A percentile compares a stretch with the other conserved stretches of the same genome.
Conservation (phyloP, 257 asterid genomes). For the Misopates orontium region DNA sequence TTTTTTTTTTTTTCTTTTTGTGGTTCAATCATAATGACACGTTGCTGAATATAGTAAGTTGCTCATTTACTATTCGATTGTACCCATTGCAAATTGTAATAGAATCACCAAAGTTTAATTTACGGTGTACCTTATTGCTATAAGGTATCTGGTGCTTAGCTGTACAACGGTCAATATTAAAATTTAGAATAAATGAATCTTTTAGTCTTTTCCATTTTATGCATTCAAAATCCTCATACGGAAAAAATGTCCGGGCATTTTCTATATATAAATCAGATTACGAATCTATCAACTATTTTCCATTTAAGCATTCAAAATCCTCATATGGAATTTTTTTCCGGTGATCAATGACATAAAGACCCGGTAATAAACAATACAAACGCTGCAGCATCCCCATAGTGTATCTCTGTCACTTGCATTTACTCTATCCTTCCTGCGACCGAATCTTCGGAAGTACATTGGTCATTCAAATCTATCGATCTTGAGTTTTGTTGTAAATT, state of each 20-base stretch:
- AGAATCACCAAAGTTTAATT: background rate
- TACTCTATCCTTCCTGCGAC: background rate
- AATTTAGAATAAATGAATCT: no score
- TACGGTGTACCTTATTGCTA: background rate
- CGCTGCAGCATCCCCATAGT: background rate
- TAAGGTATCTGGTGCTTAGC: constrained; percentile 9
- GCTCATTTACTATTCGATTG: background rate
- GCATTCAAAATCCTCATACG: no score
- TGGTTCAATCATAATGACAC: background rate
- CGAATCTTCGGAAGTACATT: constrained; percentile 6
- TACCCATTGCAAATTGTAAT: background rate
- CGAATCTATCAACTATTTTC: background rate
- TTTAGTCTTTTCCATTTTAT: no score
- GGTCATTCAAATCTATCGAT: background rate
- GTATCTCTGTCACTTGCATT: background rate
- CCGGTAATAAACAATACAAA: background rate
- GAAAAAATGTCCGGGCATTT: no score
- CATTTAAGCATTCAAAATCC: background rate
- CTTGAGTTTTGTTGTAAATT: constrained; percentile 11
- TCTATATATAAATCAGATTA: constrained; percentile 5
- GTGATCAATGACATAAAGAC: background rate
- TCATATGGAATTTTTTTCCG: background rate
- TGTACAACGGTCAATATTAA: background rate
- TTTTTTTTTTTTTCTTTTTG: background rate
- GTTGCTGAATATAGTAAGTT: background rate